Evolutionary conservation across 805 yeast genomes (phyloP).

Genomic region (Kluyveromyces aestuarii): DNA sequence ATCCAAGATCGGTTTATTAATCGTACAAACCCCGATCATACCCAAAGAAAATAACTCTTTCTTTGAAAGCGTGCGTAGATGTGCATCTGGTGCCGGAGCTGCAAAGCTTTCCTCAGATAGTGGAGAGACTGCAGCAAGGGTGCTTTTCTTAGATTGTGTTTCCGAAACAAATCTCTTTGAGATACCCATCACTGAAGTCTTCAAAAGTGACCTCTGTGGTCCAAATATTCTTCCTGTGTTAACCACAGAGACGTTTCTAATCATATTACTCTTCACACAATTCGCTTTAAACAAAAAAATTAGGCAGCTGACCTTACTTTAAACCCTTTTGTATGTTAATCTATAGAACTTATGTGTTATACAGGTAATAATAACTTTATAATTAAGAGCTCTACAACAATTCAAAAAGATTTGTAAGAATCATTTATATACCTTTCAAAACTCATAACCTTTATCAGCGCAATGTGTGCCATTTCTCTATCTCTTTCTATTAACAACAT

Average conservation of each 20-base stretch:
- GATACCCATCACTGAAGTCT: neutral
- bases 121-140: constrained; percentile 8
- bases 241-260: neutral
- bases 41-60: constrained; percentile 55
- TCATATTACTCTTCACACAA: neutral
- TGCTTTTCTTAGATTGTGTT: constrained; percentile 9
- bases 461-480: neutral
- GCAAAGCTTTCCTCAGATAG: neutral
- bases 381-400: no score
- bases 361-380: no score
- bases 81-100: constrained; percentile 18
- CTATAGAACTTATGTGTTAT: no score
- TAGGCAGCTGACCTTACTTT: no score
- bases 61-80: constrained; percentile 44
- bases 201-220: neutral
- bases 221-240: neutral
- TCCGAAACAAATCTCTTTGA: constrained; percentile 9
- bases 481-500: neutral
- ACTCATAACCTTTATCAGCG: neutral
- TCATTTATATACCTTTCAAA: neutral
- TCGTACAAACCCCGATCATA: constrained; percentile 60
- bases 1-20: constrained; percentile 53
- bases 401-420: neutral
- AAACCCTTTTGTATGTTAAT: no score
- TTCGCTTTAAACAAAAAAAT: no score